Conservation (phyloP, 257 asterid genomes). For the Scutellaria galericulata region DNA sequence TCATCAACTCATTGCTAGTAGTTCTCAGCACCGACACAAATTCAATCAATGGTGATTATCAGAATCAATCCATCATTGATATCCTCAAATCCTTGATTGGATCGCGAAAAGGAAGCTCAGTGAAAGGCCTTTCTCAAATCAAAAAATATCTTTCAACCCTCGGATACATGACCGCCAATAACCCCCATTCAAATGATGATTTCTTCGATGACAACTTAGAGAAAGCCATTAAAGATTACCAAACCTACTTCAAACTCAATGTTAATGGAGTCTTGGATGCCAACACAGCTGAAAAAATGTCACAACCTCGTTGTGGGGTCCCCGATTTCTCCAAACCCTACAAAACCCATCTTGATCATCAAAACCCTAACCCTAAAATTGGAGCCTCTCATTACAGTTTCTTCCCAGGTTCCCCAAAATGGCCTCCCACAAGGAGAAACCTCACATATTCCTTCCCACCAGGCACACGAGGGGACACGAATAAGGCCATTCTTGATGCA, state of each 20-base stretch:
- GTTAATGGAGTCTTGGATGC: conserved; percentile 30
- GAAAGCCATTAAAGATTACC: conserved; percentile 27
- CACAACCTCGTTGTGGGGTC: conserved; percentile 38
- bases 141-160: conserved; percentile 32
- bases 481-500: conserved; percentile 12
- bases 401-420: conserved; percentile 29
- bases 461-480: background rate
- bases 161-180: conserved; percentile 24
- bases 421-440: conserved; percentile 29
- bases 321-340: conserved; percentile 5
- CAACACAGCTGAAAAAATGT: conserved; percentile 23
- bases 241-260: conserved; percentile 32
- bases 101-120: conserved; percentile 23
- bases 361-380: no score
- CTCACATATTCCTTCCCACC: conserved; percentile 38
- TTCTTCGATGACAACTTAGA: conserved; percentile 33
- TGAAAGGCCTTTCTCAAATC: conserved; percentile 20
- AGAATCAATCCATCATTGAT: background rate
- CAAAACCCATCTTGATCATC: no score
- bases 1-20: background rate
- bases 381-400: conserved; percentile 24
- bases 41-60: background rate
- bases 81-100: conserved; percentile 29
- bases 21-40: background rate
- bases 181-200: background rate